Percentiles rank a stretch among this genome's conserved stretches.
phyloP scores from a whole-genome alignment of 2,329 filamentous ascomycete genomes.

The Fonsecaea pedrosoi region DNA sequence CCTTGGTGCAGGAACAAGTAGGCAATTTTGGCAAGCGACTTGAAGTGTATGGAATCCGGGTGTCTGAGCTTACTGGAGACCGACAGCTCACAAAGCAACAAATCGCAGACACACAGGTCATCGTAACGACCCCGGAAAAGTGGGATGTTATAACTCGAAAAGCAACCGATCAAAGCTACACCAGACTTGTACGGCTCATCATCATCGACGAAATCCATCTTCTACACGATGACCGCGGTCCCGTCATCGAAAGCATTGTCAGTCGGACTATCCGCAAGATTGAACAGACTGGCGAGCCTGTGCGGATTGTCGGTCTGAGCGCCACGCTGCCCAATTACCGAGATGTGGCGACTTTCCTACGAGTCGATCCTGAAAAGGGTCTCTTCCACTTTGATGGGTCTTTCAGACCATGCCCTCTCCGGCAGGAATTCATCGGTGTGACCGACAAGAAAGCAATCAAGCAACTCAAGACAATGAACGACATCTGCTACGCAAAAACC shows the following conservation, averaged over 20 bases:
- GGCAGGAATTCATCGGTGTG: slow-evolving; percentile 96
- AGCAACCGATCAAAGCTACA: slow-evolving; percentile 95
- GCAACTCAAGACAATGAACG: slow-evolving; percentile 98
- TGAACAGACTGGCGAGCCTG: slow-evolving; percentile 91
- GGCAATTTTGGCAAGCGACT: slow-evolving; percentile 94
- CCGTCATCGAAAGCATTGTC: slow-evolving; percentile 95
- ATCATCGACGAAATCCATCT: slow-evolving; percentile 99
- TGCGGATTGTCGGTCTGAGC: slow-evolving; percentile 89
- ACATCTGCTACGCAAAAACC: slow-evolving; percentile 97
- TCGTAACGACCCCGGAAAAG: slow-evolving; percentile 97
- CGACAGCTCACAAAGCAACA: slow-evolving; percentile 98
- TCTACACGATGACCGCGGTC: slow-evolving; percentile 94
- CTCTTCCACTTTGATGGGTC: slow-evolving; percentile 97
- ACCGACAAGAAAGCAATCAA: slow-evolving; percentile 99
- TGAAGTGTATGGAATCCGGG: slow-evolving; percentile 86
- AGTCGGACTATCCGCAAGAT: slow-evolving; percentile 90
- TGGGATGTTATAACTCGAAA: slow-evolving; percentile 99
- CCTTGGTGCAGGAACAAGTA: slow-evolving; percentile 95
- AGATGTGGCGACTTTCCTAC: slow-evolving; percentile 93
- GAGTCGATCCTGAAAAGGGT: slow-evolving; percentile 82
- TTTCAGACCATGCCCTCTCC: slow-evolving; percentile 89
- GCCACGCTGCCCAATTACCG: slow-evolving; percentile 95
- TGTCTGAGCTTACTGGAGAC: slow-evolving; percentile 96
- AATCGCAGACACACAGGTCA: slow-evolving; percentile 96
- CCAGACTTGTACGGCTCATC: slow-evolving; percentile 91